A percentile compares a stretch with the other conserved stretches of the same genome.
These are phyloP conservation scores for Globisporangium megalacanthum DNA, from an alignment of 352 stramenopile genomes.

Conservation along the genomic window DNA sequence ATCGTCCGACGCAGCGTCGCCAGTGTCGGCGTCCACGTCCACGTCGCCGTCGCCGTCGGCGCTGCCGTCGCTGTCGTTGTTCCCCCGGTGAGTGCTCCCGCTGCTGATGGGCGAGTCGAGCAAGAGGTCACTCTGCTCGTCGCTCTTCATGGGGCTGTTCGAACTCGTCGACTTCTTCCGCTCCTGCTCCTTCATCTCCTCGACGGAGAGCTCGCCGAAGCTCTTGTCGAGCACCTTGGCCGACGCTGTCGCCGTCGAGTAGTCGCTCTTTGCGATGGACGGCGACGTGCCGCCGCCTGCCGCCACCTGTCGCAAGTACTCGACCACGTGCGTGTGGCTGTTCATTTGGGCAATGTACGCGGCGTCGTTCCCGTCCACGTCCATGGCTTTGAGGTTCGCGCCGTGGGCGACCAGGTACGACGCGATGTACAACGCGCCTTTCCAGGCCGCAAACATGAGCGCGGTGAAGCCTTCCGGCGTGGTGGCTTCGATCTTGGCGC, in stretches of 20 bases:
- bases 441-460: slow-evolving; percentile 49
- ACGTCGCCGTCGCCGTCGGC: not conserved
- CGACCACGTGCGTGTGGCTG: slow-evolving; percentile 31
- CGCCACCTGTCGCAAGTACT: slow-evolving; percentile 24
- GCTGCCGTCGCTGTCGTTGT: not conserved
- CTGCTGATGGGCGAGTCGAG: not conserved
- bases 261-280: no score
- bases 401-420: slow-evolving; percentile 29
- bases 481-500: slow-evolving; percentile 33
- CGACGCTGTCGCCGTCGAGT: slow-evolving; percentile 13
- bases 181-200: slow-evolving; percentile 17
- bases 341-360: slow-evolving; percentile 49
- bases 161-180: slow-evolving; percentile 9
- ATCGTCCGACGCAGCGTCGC: slow-evolving; percentile 8
- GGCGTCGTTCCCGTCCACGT: slow-evolving; percentile 48
- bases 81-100: not conserved
- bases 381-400: slow-evolving; percentile 27
- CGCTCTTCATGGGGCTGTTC: slow-evolving; percentile 7
- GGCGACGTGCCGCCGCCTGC: not conserved
- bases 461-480: slow-evolving; percentile 54
- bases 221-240: slow-evolving; percentile 7
- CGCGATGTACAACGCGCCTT: slow-evolving; percentile 33
- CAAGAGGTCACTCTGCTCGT: not conserved
- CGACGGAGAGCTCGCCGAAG: slow-evolving; percentile 11
- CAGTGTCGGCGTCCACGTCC: not conserved